Conservation (phyloP, 495 filamentous ascomycete genomes). For the Aspergillus olivimuriae region DNA sequence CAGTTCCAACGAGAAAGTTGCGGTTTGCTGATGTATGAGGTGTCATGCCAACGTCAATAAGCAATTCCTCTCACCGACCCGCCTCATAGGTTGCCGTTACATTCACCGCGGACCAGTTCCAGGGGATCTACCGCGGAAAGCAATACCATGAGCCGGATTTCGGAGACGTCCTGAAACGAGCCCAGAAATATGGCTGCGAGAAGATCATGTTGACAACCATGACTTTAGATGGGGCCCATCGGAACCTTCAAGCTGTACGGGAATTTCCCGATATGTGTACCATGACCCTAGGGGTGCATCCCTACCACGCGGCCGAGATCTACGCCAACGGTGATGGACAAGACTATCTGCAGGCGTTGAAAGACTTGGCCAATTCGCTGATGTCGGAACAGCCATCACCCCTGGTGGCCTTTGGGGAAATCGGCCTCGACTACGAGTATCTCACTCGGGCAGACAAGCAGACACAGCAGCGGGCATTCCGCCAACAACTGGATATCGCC, state of each 20-base stretch:
- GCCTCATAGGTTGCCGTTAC: conserved; percentile 20
- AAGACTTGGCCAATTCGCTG: conserved; percentile 9
- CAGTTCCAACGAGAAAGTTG: not conserved
- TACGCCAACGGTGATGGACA: conserved; percentile 10
- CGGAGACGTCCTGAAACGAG: conserved; percentile 17
- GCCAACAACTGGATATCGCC: conserved; percentile 21
- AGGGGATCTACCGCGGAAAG: conserved; percentile 27
- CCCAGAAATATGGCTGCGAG: conserved; percentile 16
- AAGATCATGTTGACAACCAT: conserved; percentile 24
- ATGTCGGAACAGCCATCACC: conserved; percentile 10
- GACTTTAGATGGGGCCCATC: conserved; percentile 15
- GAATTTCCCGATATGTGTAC: conserved; percentile 20
- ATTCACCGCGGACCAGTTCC: conserved; percentile 29
- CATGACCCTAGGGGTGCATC: conserved; percentile 27
- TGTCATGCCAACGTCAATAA: not conserved
- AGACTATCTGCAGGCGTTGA: conserved; percentile 8
- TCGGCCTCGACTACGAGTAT: conserved; percentile 27
- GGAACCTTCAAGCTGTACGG: conserved; percentile 14
- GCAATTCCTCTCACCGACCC: not conserved
- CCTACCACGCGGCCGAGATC: conserved; percentile 23
- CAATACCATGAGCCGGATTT: conserved; percentile 25
- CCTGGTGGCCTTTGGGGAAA: conserved; percentile 26
- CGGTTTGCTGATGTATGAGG: conserved; percentile 6
- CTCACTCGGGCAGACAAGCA: conserved; percentile 22
- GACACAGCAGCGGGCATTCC: conserved; percentile 23